A percentile compares a stretch with the other conserved stretches of the same genome.
phyloP scores from a whole-genome alignment of 257 asterid species.

The Nyctanthes arbortristis region DNA sequence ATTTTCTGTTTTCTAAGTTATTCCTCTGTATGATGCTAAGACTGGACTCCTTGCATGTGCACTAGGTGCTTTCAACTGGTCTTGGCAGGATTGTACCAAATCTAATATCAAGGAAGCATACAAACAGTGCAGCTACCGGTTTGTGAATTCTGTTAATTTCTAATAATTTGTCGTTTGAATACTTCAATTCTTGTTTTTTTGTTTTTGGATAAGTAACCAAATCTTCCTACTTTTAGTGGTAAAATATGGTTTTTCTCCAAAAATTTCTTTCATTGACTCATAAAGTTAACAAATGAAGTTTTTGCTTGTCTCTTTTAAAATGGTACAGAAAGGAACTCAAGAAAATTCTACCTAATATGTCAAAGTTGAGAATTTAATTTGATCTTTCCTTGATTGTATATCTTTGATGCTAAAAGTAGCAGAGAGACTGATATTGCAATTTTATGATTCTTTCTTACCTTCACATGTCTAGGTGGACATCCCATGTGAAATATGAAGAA shows the following conservation, averaged over 20 bases:
- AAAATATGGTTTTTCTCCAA: not conserved
- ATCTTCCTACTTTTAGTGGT: not conserved
- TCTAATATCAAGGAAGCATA: conserved; percentile 92
- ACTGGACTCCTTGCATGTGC: conserved; percentile 17
- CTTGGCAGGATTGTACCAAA: conserved; percentile 98
- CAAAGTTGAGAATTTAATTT: too few species aligned
- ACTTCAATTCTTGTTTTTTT: not conserved
- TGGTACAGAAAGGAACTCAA: not conserved
- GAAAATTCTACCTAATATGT: not conserved
- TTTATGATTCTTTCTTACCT: too few species aligned
- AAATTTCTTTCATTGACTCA: not conserved
- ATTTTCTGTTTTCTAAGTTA: not conserved
- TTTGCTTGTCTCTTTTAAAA: too few species aligned
- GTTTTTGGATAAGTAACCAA: not conserved
- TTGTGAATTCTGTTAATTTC: conserved; percentile 5
- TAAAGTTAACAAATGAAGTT: not conserved
- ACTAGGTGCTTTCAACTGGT: conserved; percentile 87
- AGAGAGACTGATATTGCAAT: not conserved
- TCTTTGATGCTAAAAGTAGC: not conserved
- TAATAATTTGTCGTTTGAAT: not conserved
- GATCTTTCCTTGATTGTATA: not conserved
- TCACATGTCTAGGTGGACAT: not conserved
- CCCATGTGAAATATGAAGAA: too few species aligned
- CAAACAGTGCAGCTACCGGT: conserved; percentile 96
- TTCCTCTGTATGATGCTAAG: conserved; percentile 23